Conservation (phyloP, 805 yeast species). For the Starmerella stellata region DNA sequence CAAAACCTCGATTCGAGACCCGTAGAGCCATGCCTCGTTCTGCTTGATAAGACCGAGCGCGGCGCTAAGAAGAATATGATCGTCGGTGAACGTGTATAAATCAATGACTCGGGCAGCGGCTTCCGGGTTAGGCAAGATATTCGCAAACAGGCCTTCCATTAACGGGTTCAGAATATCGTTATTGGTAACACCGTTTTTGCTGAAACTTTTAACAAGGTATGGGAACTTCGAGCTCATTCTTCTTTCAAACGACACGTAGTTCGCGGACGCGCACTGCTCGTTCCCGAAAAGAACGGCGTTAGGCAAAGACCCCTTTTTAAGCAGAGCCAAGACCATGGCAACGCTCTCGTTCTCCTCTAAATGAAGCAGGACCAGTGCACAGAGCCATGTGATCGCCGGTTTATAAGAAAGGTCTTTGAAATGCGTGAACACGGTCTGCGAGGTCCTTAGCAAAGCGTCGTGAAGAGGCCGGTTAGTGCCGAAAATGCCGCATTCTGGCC, state of each 20-base stretch:
- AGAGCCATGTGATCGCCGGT: constrained; percentile 26
- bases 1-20: constrained; percentile 32
- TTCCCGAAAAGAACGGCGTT: constrained; percentile 22
- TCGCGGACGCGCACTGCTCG: constrained; percentile 24
- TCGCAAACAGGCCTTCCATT: constrained; percentile 29
- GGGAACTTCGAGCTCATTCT: constrained; percentile 31
- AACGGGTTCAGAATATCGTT: constrained; percentile 29
- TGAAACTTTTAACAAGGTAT: constrained; percentile 34
- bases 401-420: constrained; percentile 22
- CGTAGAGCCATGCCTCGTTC: constrained; percentile 36
- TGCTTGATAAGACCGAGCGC: constrained; percentile 35
- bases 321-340: constrained; percentile 26
- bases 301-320: constrained; percentile 23
- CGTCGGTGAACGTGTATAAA: constrained; percentile 44
- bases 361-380: constrained; percentile 28
- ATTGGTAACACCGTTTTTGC: constrained; percentile 27
- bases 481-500: constrained; percentile 27
- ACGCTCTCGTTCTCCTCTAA: constrained; percentile 27
- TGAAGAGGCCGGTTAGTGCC: constrained; percentile 23
- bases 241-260: constrained; percentile 31
- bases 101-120: constrained; percentile 36
- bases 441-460: constrained; percentile 22
- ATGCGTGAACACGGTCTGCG: constrained; percentile 22
- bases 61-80: constrained; percentile 34
- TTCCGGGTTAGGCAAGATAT: constrained; percentile 29